Evolutionary conservation across 805 yeast species (phyloP), one percentile per base, ranked within the genome.

Genomic region (Naumovozyma baii): DNA sequence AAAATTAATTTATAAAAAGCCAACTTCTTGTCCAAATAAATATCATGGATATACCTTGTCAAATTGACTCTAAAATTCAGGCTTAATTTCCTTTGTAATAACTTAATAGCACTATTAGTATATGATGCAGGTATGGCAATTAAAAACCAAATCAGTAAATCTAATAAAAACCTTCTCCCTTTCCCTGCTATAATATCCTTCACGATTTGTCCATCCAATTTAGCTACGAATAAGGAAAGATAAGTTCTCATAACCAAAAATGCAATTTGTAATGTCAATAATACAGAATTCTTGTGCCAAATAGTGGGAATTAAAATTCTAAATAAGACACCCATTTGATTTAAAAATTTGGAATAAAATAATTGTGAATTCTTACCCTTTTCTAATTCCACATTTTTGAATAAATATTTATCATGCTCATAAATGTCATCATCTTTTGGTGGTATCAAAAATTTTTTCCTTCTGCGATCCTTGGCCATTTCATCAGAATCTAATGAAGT

Each of bases 71-170:
- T 76, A 67, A 88, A 88, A 51, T 83, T 84, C 39, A 86, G 69
- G 10, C 94, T 77, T 42, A 88, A 65, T 50, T 84, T 72, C 52
- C 80, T 75, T 39, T 87, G 83, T 49, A 88, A 64, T 52, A 74
- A 84, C 55, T 82, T 83, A 55, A 88, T 88, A 42, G 90, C 87
- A 36, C 95, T 82, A 61, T 88, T 88, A 25, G 95, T 83, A 59
- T 85, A 88, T 2, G 92, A 79, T 0, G 96, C 94, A 2, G 97
- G 97, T 45, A 88, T 76, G 1, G 96, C 96, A 55, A 88, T 78
- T 43, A 83, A 62, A 42, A 88, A 75, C 96, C 96, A 88, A 59
- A 83, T 82, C 8, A 76, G 72, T 59, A 88, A 67, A 57, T 88
- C 95, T 43, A 83, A 68, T 31, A 78, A 59, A 51, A 88, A 88